phyloP scores from a whole-genome alignment of 768 basidiomycete genomes.

The Polyporus arcularius region DNA sequence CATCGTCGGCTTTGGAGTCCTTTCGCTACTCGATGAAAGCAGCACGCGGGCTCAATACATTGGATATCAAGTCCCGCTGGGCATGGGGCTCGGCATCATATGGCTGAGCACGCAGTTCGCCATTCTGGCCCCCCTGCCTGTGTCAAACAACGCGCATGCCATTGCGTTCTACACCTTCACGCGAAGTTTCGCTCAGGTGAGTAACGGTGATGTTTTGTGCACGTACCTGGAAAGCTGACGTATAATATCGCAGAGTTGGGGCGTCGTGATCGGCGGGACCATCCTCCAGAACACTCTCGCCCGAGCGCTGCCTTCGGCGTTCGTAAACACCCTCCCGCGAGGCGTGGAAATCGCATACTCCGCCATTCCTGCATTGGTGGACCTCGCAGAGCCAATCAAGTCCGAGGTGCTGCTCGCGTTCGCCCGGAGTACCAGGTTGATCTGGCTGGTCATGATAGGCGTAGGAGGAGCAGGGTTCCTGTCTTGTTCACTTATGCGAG shows the following conservation, averaged over 20 bases:
- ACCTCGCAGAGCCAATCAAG: constrained; percentile 25
- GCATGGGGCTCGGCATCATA: constrained; percentile 33
- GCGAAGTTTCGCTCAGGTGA: constrained; percentile 26
- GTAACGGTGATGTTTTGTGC: not conserved
- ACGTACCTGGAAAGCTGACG: not conserved
- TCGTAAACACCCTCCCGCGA: constrained; percentile 28
- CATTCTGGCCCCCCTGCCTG: constrained; percentile 24
- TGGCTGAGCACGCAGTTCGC: constrained; percentile 15
- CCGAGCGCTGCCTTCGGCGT: constrained; percentile 30
- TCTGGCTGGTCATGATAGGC: constrained; percentile 37
- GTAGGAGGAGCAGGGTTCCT: constrained; percentile 33
- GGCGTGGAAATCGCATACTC: constrained; percentile 31
- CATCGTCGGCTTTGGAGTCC: constrained; percentile 37
- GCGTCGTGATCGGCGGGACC: constrained; percentile 38
- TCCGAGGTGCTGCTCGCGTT: constrained; percentile 34
- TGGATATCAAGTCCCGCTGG: constrained; percentile 27
- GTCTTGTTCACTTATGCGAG: constrained; percentile 29
- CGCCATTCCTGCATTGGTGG: constrained; percentile 32
- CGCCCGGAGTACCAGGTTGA: constrained; percentile 25
- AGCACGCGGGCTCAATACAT: constrained; percentile 18
- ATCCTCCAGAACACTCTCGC: constrained; percentile 41
- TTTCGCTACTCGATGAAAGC: constrained; percentile 31
- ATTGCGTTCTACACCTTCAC: constrained; percentile 34
- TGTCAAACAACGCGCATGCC: constrained; percentile 36
- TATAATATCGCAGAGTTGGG: constrained; percentile 35